Evolutionary conservation across 345 rosid species (phyloP), one percentile per base, ranked within the genome.

Genomic region (Arabidopsis suecica): DNA sequence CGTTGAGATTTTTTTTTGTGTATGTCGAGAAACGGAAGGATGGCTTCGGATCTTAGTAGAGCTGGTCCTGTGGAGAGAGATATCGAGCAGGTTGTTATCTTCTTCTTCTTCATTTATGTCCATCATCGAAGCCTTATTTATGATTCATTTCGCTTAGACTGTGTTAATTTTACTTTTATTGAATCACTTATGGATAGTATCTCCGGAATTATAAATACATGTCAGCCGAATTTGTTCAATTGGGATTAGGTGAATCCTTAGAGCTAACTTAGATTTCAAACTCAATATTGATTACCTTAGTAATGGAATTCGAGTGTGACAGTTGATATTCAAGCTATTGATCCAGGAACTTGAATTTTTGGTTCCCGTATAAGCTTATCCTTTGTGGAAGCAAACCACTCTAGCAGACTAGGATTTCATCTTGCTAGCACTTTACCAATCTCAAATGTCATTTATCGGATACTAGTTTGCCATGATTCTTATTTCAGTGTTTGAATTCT

Each of bases 21-120:
- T 74, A 84, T 86, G 84, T 88, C 83, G 71, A 75, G 90, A 79
- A 79, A 84, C 66, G 94, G 83, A 72, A 83, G 91, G 80, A 90
- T 95, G 98, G 89, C 96, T 53, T 85, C 91, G 84, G 98, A 93
- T 90, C 97, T 93, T 83, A 84, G 88, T 76, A 85, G 97, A 82
- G 84, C 84, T 7, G 98, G 85, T 47, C 84, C 93, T 7, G 87
- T 90, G 5, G 99, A 90, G 83, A 85, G 99, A 68, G 97, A 95
- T 83, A 80, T 83, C 62, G 99, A 95, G 80, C 99, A 93, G 99
- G 99, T 95, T 79, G 61, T 74, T 62, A 22, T 36, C 2, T 23
- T 50, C 65, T 37, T 55, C 25, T 63, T 63, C 47, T 38, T 63
- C 74, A 34, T 34, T 8, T 63, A 50, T 40, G 12, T 40, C 42